Evolutionary conservation across 2,329 filamentous ascomycete species (phyloP).

Genomic region (Exophiala mesophila): DNA sequence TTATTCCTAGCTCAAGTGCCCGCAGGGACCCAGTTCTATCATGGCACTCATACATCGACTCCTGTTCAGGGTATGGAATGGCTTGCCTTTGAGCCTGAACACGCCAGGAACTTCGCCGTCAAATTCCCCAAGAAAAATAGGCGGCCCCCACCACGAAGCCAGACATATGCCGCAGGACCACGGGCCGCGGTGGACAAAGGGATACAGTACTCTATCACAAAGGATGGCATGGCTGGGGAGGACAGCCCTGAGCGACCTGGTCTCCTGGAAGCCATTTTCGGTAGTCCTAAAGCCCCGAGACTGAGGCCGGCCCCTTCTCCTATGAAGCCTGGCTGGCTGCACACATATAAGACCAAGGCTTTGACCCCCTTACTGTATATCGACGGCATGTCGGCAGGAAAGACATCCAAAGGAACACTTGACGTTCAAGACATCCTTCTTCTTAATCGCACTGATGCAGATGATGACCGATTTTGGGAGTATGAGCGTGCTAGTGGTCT

Average conservation of each 20-base stretch:
- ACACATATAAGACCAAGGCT: slow-evolving; percentile 58
- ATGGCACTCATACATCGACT: slow-evolving; percentile 50
- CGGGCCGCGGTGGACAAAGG: background rate
- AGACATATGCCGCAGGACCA: background rate
- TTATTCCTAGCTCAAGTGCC: slow-evolving; percentile 64
- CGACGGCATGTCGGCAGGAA: slow-evolving; percentile 66
- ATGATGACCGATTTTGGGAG: slow-evolving; percentile 40
- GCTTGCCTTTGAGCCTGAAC: slow-evolving; percentile 71
- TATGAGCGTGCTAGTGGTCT: slow-evolving; percentile 49
- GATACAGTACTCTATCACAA: too few species aligned
- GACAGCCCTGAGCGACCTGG: background rate
- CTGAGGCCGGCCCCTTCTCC: background rate
- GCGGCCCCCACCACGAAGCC: slow-evolving; percentile 2
- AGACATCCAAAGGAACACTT: slow-evolving; percentile 60
- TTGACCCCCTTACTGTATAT: slow-evolving; percentile 61
- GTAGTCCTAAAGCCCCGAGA: background rate
- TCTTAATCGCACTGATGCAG: slow-evolving; percentile 34
- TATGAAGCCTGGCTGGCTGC: slow-evolving; percentile 52
- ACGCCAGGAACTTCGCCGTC: slow-evolving; percentile 60
- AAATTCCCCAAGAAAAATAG: background rate
- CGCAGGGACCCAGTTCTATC: slow-evolving; percentile 61
- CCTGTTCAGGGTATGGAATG: slow-evolving; percentile 41
- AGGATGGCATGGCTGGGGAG: background rate
- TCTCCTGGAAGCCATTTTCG: background rate
- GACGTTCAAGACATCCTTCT: slow-evolving; percentile 64